These are phyloP conservation scores for Calamus simplicifolius DNA, from an alignment of 176 grass and related monocot genomes.

Conservation along the genomic window DNA sequence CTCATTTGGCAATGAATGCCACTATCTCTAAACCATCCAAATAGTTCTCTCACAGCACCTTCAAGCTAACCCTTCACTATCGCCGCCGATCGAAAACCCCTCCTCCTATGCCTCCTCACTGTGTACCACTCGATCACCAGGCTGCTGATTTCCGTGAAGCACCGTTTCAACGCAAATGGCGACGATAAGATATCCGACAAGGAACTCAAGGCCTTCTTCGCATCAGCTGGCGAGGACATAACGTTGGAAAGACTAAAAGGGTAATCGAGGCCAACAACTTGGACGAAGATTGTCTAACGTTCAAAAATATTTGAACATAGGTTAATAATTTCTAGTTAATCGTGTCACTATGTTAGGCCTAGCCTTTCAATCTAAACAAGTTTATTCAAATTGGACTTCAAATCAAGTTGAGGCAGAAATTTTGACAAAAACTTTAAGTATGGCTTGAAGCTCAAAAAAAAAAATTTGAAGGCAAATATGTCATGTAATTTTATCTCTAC, in stretches of 20 bases:
- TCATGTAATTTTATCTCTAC: too few relatives aligned
- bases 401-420: too few relatives aligned
- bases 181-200: conserved; percentile 10
- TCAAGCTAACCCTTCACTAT: background rate
- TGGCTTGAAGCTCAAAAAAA: too few relatives aligned
- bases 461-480: too few relatives aligned
- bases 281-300: conserved; percentile 1
- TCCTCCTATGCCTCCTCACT: background rate
- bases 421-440: too few relatives aligned
- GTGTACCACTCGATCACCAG: background rate
- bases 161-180: conserved; percentile 3
- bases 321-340: too few relatives aligned
- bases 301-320: too few relatives aligned
- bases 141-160: background rate
- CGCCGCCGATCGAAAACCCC: background rate
- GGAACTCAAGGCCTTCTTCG: conserved; percentile 4
- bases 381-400: too few relatives aligned
- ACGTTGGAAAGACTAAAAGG: background rate
- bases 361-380: too few relatives aligned
- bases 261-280: background rate
- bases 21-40: background rate
- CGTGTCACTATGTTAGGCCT: too few relatives aligned
- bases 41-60: conserved; percentile 3
- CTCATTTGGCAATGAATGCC: background rate
- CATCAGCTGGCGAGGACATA: conserved; percentile 5